Evolutionary conservation across 768 basidiomycete species (phyloP), one percentile per base, ranked within the genome.

Genomic region (Pisolithus sp.): DNA sequence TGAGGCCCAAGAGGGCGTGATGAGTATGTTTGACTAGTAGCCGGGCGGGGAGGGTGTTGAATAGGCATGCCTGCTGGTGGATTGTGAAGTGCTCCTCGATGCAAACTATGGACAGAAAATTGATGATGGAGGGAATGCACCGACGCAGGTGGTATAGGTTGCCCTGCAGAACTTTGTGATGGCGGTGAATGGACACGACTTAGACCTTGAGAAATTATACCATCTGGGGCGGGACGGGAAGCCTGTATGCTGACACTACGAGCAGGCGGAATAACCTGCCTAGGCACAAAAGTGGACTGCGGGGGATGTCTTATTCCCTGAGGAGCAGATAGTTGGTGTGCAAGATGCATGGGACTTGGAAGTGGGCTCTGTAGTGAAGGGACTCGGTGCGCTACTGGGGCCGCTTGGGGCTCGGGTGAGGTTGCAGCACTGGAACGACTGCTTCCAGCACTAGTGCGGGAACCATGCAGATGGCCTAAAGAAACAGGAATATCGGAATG

Each of bases 211-310:
- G 64, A 39, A 53, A 46, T 30, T 18, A 57, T 48, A 18, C 62
- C 60, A 15, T 59, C 64, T 44, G 48, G 63, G 51, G 42, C 23
- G 57, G 51, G 59, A 63, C 41, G 67, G 36, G 54, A 64, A 52
- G 55, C 61, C 60, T 47, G 64, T 57, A 53, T 68, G 43, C 72
- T 71, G 8, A 68, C 59, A 59, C 68, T 73, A 55, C 77, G 68
- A 13, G 62, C 42, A 30, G 75, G 71, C n/a, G 72, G 68, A 20
- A 73, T 54, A 15, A 66, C 53, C 50, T 68, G 67, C 38, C 69
- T 69, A 17, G 74, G 71, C 42, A 54, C 61, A 50, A 70, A 69
- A 37, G 72, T 66, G 30, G 74, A 67, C 37, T 72, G 69, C 15
- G 56, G 56, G 18, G 46, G 47, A 42, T 55, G 49, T 36, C 41